Percentiles rank a stretch among this genome's conserved stretches.
Evolutionary conservation across 2,329 filamentous ascomycete genomes (phyloP).

Genomic region (Endothia cerciana): DNA sequence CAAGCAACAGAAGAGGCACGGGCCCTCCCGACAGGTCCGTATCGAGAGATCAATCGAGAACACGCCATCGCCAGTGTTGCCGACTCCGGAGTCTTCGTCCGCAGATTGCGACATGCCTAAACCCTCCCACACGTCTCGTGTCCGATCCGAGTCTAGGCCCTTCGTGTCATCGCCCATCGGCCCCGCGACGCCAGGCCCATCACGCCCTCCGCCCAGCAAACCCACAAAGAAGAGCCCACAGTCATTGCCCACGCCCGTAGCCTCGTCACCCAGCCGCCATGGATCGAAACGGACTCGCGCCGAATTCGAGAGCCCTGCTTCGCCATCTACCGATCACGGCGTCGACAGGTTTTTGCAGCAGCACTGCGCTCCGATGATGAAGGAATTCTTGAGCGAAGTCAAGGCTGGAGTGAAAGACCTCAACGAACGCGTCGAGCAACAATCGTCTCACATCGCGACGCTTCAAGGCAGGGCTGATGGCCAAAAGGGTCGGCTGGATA

Average conservation of each 20-base stretch:
- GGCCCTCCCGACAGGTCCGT: constrained; percentile 5
- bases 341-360: neutral
- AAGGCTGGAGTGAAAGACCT: neutral
- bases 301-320: neutral
- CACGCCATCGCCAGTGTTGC: neutral
- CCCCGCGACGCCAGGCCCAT: neutral
- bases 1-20: neutral
- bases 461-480: neutral
- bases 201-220: neutral
- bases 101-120: neutral
- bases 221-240: neutral
- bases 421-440: neutral
- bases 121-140: neutral
- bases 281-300: neutral
- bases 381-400: neutral
- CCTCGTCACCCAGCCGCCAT: neutral
- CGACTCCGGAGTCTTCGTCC: neutral
- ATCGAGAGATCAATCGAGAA: constrained; percentile 9
- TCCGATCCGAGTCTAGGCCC: neutral
- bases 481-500: neutral
- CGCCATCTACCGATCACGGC: neutral
- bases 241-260: neutral
- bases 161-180: neutral
- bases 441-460: neutral
- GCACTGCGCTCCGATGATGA: neutral